These are phyloP conservation scores for Ormosia semicastrata DNA, from an alignment of 306 rosid species.

Conservation along the genomic window DNA sequence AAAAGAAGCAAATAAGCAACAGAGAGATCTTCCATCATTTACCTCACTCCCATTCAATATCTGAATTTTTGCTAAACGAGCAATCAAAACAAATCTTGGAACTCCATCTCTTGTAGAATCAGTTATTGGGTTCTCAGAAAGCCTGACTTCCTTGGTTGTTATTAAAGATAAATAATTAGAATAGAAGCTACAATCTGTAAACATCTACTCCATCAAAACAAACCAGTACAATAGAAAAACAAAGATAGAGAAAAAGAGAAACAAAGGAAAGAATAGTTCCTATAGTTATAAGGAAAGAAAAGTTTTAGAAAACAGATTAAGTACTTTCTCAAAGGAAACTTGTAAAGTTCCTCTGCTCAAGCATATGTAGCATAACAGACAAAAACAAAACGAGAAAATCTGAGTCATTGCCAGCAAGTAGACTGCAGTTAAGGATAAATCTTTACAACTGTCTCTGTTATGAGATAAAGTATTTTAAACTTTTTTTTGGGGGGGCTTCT, in stretches of 20 bases:
- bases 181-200: slow-evolving; percentile 3
- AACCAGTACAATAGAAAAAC: background rate
- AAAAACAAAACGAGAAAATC: background rate
- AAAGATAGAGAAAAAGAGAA: background rate
- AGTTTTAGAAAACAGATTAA: background rate
- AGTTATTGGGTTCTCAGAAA: slow-evolving; percentile 81
- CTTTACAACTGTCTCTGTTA: background rate
- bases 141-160: slow-evolving; percentile 69
- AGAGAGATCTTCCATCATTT: slow-evolving; percentile 22
- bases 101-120: slow-evolving; percentile 74
- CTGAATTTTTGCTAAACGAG: slow-evolving; percentile 72
- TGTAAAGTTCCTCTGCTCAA: slow-evolving; percentile 8
- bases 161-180: slow-evolving; percentile 37
- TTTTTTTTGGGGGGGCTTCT: background rate
- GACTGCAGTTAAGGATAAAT: background rate
- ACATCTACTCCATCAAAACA: slow-evolving; percentile 11
- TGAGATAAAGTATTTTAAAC: background rate
- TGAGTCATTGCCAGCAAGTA: background rate
- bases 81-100: slow-evolving; percentile 78
- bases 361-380: background rate
- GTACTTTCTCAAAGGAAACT: slow-evolving; percentile 21
- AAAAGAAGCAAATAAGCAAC: slow-evolving; percentile 10
- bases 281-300: slow-evolving; percentile 3
- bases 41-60: slow-evolving; percentile 94
- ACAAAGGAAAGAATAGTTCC: background rate